Conservation (phyloP, 1,284 basidiomycete genomes). For the Leccinum subfulvum region DNA sequence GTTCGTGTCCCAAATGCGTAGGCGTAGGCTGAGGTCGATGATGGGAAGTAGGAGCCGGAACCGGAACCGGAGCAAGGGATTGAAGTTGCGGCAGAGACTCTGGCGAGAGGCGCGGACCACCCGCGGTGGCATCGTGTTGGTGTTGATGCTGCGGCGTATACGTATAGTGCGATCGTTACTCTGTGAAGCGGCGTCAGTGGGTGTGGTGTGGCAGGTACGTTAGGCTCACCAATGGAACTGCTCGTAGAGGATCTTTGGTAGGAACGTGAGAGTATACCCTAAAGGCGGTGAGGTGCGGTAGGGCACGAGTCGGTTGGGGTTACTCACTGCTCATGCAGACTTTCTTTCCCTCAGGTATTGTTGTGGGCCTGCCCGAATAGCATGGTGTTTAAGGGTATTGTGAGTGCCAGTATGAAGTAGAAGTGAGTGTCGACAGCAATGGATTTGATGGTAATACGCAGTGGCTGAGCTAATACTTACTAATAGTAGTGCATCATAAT, state of each 20-base stretch:
- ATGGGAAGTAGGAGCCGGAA: background rate
- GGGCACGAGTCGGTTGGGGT: background rate
- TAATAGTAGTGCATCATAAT: no score
- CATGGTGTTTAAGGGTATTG: constrained; percentile 39
- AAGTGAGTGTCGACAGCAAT: no score
- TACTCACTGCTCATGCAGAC: constrained; percentile 62
- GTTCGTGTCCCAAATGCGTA: background rate
- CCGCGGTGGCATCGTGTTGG: background rate
- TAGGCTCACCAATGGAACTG: background rate
- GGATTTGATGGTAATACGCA: no score
- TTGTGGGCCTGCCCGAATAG: constrained; percentile 29
- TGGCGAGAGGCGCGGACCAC: background rate
- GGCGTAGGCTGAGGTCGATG: background rate
- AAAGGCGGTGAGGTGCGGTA: background rate
- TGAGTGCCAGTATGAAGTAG: background rate
- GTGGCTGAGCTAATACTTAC: no score
- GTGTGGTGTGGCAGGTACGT: background rate
- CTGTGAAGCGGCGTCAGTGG: background rate
- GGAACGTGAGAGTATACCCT: background rate
- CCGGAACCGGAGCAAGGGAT: background rate
- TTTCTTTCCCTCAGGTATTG: constrained; percentile 41
- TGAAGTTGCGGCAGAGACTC: background rate
- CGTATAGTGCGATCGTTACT: constrained; percentile 25
- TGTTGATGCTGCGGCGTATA: constrained; percentile 24
- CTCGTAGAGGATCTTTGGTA: background rate